phyloP scores from a whole-genome alignment of 169 alveolate genomes.

The Plasmodium vivax region DNA sequence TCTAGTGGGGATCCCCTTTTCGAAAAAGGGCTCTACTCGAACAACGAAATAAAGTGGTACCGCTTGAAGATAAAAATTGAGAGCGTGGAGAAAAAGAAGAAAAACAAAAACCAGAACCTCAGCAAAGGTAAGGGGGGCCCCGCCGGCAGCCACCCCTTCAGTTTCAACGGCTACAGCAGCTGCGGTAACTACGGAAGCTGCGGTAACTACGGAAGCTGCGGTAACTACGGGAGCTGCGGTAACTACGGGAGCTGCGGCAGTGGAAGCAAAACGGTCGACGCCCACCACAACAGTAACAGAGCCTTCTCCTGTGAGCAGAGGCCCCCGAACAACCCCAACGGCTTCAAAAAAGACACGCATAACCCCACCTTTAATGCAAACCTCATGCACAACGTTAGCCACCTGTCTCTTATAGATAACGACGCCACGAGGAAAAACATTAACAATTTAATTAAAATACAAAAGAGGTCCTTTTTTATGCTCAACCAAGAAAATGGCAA shows the following conservation, averaged over 20 bases:
- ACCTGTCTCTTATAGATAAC: background rate
- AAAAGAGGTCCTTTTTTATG: background rate
- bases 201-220: too few species aligned
- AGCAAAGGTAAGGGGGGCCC: background rate
- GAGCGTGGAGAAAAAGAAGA: conserved; percentile 32
- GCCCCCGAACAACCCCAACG: background rate
- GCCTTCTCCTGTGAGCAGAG: background rate
- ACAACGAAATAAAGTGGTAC: conserved; percentile 50
- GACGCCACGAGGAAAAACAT: background rate
- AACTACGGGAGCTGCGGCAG: too few species aligned
- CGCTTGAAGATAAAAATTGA: conserved; percentile 62
- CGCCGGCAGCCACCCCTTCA: background rate
- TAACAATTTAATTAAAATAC: conserved; percentile 10
- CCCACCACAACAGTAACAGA: background rate
- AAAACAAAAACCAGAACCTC: background rate
- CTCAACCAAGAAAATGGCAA: background rate
- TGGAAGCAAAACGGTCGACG: background rate
- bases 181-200: too few species aligned
- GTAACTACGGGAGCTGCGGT: too few species aligned
- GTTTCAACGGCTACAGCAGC: background rate
- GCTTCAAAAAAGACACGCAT: background rate
- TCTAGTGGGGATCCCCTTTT: background rate
- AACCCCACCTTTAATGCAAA: background rate
- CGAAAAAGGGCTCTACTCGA: conserved; percentile 1
- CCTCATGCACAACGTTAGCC: background rate